These are phyloP conservation scores for Peterozyma xylosa DNA, from an alignment of 805 yeast genomes.

Conservation along the genomic window DNA sequence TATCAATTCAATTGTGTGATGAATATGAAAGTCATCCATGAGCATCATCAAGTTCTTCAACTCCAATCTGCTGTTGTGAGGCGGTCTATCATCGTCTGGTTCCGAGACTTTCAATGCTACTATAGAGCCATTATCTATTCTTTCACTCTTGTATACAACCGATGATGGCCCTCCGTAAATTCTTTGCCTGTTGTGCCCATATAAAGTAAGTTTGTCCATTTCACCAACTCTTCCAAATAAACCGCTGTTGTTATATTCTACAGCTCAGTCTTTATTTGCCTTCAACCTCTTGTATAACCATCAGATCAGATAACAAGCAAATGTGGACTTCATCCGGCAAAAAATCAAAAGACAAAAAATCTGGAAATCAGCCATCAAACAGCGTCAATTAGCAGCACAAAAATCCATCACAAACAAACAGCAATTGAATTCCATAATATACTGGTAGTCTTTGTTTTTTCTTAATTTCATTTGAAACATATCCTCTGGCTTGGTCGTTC, in stretches of 20 bases:
- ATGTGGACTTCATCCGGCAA: too few species aligned
- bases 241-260: neutral
- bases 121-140: constrained; percentile 2
- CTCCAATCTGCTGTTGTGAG: constrained; percentile 45
- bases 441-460: too few species aligned
- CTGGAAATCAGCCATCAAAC: neutral
- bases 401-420: too few species aligned
- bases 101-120: constrained; percentile 42
- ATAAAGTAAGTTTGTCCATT: constrained; percentile 1
- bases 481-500: neutral
- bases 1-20: constrained; percentile 12
- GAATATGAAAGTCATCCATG: constrained; percentile 1
- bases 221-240: neutral
- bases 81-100: constrained; percentile 43
- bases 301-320: neutral
- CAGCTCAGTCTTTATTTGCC: neutral
- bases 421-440: too few species aligned
- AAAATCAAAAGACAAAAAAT: neutral
- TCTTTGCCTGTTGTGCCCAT: constrained; percentile 11
- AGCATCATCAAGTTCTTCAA: constrained; percentile 25
- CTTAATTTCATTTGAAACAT: neutral
- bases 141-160: constrained; percentile 25
- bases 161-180: constrained; percentile 38
- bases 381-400: too few species aligned
- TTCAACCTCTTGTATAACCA: neutral